Conservation (phyloP, 2,329 filamentous ascomycete genomes). For the Samsoniella hepiali region DNA sequence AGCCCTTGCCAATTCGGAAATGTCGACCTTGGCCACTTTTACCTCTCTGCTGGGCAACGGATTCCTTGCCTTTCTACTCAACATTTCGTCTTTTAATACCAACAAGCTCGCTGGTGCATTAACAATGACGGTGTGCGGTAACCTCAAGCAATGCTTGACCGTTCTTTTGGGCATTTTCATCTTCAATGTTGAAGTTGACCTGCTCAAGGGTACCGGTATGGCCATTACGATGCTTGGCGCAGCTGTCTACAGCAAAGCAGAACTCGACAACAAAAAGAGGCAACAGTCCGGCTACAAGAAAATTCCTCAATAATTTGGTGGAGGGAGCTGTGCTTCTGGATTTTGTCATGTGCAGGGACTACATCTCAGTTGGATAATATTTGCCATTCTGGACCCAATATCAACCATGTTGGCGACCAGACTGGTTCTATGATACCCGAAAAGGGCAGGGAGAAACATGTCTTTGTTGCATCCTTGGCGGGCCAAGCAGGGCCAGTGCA, state of each 20-base stretch:
- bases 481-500: not conserved
- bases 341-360: not conserved
- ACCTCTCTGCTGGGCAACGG: slow-evolving; percentile 50
- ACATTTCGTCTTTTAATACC: slow-evolving; percentile 55
- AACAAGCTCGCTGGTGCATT: slow-evolving; percentile 56
- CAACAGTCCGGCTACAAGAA: slow-evolving; percentile 34
- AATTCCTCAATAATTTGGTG: slow-evolving; percentile 25
- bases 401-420: not conserved
- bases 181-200: slow-evolving; percentile 49
- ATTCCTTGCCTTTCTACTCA: slow-evolving; percentile 52
- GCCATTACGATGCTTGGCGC: slow-evolving; percentile 52
- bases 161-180: slow-evolving; percentile 52
- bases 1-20: slow-evolving; percentile 34
- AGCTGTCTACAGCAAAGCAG: slow-evolving; percentile 56
- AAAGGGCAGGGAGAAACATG: not conserved
- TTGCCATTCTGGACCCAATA: not conserved
- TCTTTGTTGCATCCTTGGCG: not conserved
- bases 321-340: not conserved
- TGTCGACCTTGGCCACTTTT: slow-evolving; percentile 36
- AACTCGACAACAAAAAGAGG: slow-evolving; percentile 47
- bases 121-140: slow-evolving; percentile 58
- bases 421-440: not conserved
- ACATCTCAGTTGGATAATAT: slow-evolving; percentile 2
- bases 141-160: slow-evolving; percentile 56
- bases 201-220: slow-evolving; percentile 56